Conservation (phyloP, 2,329 filamentous ascomycete species). For the Arachnopeziza araneosa region DNA sequence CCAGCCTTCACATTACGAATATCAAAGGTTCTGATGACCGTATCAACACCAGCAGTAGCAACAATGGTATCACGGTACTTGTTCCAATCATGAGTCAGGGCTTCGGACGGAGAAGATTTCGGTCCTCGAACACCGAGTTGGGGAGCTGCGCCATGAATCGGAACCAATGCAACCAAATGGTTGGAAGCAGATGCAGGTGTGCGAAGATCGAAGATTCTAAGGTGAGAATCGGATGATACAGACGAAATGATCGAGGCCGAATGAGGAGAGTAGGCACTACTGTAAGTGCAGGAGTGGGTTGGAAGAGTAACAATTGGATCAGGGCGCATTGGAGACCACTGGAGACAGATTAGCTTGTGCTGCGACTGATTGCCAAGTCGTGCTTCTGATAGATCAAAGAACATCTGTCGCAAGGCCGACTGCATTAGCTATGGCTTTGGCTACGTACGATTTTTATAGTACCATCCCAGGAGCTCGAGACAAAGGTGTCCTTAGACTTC, state of each 20-base stretch:
- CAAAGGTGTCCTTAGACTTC: constrained; percentile 82
- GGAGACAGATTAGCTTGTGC: not conserved
- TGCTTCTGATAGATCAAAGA: not conserved
- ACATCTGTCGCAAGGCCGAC: not conserved
- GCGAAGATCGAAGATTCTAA: constrained; percentile 87
- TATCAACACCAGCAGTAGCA: constrained; percentile 85
- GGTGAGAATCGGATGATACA: constrained; percentile 81
- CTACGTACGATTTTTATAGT: constrained; percentile 73
- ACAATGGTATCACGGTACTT: constrained; percentile 86
- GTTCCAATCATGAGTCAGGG: constrained; percentile 97
- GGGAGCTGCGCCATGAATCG: constrained; percentile 63
- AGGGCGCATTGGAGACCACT: constrained; percentile 78
- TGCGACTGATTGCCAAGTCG: not conserved
- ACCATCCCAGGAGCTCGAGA: constrained; percentile 92
- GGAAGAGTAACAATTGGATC: constrained; percentile 80
- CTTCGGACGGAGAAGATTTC: constrained; percentile 59
- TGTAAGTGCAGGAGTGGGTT: constrained; percentile 91
- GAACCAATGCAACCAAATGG: constrained; percentile 76
- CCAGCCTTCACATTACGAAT: constrained; percentile 70
- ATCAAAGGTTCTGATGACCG: constrained; percentile 83
- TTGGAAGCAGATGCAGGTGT: constrained; percentile 82
- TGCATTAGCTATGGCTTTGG: not conserved
- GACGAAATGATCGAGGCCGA: constrained; percentile 80
- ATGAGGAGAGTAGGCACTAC: constrained; percentile 82
- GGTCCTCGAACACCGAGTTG: constrained; percentile 18